A percentile compares a stretch with the other conserved stretches of the same genome.
These are phyloP conservation scores for Xerocomellus amylosporus DNA, from an alignment of 768 basidiomycete species.

Conservation along the genomic window DNA sequence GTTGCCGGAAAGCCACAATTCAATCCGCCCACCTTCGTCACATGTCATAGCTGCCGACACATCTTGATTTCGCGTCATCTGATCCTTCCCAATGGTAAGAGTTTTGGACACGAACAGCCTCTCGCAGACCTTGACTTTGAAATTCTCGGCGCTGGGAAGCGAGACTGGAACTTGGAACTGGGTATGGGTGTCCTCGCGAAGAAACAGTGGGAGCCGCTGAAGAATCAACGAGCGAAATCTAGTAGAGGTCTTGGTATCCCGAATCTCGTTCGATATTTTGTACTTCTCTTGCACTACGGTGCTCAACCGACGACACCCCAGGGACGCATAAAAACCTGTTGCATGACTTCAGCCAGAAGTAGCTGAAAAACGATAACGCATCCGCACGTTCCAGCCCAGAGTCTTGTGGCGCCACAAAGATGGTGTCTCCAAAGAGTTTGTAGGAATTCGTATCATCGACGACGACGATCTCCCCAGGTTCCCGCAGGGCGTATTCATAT, in stretches of 20 bases:
- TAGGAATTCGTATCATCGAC: constrained; percentile 79
- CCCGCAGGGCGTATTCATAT: constrained; percentile 62
- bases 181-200: constrained; percentile 68
- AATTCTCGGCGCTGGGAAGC: constrained; percentile 58
- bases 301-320: constrained; percentile 53
- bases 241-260: constrained; percentile 40
- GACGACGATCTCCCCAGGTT: constrained; percentile 66
- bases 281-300: constrained; percentile 64
- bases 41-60: constrained; percentile 63
- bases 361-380: background rate
- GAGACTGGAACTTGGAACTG: constrained; percentile 51
- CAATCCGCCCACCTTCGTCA: constrained; percentile 50
- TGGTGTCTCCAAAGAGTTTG: constrained; percentile 66
- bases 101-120: constrained; percentile 58
- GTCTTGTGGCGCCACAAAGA: constrained; percentile 80
- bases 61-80: constrained; percentile 52
- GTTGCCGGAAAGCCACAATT: constrained; percentile 69
- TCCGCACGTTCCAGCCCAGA: constrained; percentile 68
- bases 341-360: background rate
- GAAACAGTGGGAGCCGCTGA: constrained; percentile 64
- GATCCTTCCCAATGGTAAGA: constrained; percentile 48
- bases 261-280: constrained; percentile 49
- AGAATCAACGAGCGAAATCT: constrained; percentile 60
- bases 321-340: constrained; percentile 62
- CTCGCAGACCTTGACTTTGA: constrained; percentile 60